Evolutionary conservation across 2,329 filamentous ascomycete species (phyloP), one percentile per base, ranked within the genome.

Genomic region (Hypoxylon sp.): DNA sequence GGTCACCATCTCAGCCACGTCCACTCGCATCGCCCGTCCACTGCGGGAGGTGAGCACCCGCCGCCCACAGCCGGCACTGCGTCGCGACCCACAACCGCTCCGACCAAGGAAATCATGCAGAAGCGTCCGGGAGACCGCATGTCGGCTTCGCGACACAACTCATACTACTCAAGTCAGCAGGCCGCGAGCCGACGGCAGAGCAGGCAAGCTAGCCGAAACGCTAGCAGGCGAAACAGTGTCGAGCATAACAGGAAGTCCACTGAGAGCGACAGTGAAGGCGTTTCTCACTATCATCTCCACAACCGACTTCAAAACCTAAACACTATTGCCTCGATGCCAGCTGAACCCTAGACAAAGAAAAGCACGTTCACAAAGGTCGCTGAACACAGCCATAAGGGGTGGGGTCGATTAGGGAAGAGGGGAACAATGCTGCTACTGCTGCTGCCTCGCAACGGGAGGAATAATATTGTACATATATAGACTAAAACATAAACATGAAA

Each of bases 161-260:
- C 74, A 10, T 77, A 76, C 67, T 70, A 72, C 21, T 71, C 72
- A 1, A 75, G 73, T 27, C 62, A 71, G 21, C 73, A 74, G 44
- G 75, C 75, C 2, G 64, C 73, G 4, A 75, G 71, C 24, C 70
- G 75, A n/a, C 72, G 74, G 8, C 72, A 73, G 7, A 74, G 71
- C 32, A 55, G 66, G 2, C 70, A 73, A 31, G 55, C 62, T 7
- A 75, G 73, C 24, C 69, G 70, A 0, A 70, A 67, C 47, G 37
- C 52, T 13, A 72, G 70, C 54, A 62, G 71, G 32, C 55, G 69
- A n/a, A 75, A 73, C 21, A 75, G 72, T 57, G 24, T 57, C 13
- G 74, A 75, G 2, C 64, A 46, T 13, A 56, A 71, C 29, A 35
- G 66, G 13, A 62, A 51, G 19, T 68, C 68, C 5, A 51, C 58